Conservation (phyloP, 768 basidiomycete species). For the Pulveroboletus sp. region DNA sequence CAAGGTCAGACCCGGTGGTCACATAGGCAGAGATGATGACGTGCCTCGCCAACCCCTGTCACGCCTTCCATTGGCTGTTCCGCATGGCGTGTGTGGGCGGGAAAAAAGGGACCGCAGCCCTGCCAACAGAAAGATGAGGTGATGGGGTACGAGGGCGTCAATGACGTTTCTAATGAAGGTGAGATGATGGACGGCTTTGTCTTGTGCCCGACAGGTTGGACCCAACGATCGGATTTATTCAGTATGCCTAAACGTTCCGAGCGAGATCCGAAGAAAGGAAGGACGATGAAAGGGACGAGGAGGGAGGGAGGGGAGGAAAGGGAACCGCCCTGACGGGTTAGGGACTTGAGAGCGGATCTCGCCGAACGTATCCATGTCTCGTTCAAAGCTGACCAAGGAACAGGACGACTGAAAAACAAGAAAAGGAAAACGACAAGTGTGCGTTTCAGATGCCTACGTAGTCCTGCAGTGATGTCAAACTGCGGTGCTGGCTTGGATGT, state of each 20-base stretch:
- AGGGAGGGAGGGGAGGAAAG: neutral
- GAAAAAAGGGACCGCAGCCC: constrained; percentile 8
- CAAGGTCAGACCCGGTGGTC: no score
- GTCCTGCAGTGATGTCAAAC: no score
- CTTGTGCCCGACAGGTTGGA: neutral
- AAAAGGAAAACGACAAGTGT: no score
- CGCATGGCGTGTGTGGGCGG: no score
- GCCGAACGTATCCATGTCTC: neutral
- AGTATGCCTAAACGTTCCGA: constrained; percentile 16
- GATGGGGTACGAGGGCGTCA: no score
- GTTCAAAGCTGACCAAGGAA: no score
- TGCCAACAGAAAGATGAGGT: no score
- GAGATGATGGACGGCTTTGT: constrained; percentile 14
- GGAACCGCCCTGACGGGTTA: neutral
- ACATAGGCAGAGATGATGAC: no score
- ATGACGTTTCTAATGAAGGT: constrained; percentile 7
- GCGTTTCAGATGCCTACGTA: constrained; percentile 14
- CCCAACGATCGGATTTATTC: constrained; percentile 16
- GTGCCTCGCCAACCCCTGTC: neutral
- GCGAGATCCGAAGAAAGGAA: constrained; percentile 19
- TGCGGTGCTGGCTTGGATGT: constrained; percentile 9
- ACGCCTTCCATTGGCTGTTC: neutral
- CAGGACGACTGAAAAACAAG: no score
- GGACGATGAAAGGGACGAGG: no score
- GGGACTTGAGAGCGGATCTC: constrained; percentile 28